Conservation (phyloP, 495 filamentous ascomycete species). For the Lentithecium fluviatile region DNA sequence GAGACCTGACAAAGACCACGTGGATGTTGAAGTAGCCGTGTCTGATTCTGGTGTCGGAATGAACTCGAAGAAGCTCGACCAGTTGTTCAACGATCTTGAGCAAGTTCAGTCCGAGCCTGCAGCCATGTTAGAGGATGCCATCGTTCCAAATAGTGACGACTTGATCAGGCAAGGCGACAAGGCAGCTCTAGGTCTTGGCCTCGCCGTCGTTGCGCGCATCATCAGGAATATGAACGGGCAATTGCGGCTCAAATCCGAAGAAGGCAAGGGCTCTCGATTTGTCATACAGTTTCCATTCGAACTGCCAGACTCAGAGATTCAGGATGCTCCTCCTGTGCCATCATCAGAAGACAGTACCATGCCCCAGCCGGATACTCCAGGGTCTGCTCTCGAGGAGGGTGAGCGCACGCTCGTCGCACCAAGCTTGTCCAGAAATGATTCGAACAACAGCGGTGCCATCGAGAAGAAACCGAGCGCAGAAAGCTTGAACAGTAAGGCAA, state of each 20-base stretch:
- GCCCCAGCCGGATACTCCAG: slow-evolving; percentile 31
- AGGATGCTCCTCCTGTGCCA: slow-evolving; percentile 23
- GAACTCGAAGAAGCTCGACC: slow-evolving; percentile 66
- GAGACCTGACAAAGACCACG: slow-evolving; percentile 41
- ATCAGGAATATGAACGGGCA: slow-evolving; percentile 91
- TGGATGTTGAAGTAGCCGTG: slow-evolving; percentile 69
- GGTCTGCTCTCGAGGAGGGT: slow-evolving; percentile 40
- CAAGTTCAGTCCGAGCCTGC: slow-evolving; percentile 69
- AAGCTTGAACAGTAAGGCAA: slow-evolving; percentile 46
- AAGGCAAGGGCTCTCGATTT: slow-evolving; percentile 82
- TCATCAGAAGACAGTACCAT: slow-evolving; percentile 33
- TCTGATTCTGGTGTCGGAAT: slow-evolving; percentile 83
- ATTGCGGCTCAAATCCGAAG: slow-evolving; percentile 80
- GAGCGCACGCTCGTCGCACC: slow-evolving; percentile 61
- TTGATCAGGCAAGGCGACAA: slow-evolving; percentile 37
- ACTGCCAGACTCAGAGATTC: slow-evolving; percentile 52
- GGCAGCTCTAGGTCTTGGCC: slow-evolving; percentile 70
- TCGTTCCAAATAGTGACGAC: slow-evolving; percentile 20
- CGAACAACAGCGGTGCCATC: slow-evolving; percentile 16
- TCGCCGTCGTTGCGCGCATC: slow-evolving; percentile 82
- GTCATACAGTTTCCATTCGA: slow-evolving; percentile 69
- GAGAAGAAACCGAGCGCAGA: slow-evolving; percentile 38
- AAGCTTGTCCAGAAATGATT: slow-evolving; percentile 27
- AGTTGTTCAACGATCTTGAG: slow-evolving; percentile 82
- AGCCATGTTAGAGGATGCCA: slow-evolving; percentile 42